Evolutionary conservation across 768 basidiomycete species (phyloP), one percentile per base, ranked within the genome.

Genomic region (Boletus pseudo-olivaceus): DNA sequence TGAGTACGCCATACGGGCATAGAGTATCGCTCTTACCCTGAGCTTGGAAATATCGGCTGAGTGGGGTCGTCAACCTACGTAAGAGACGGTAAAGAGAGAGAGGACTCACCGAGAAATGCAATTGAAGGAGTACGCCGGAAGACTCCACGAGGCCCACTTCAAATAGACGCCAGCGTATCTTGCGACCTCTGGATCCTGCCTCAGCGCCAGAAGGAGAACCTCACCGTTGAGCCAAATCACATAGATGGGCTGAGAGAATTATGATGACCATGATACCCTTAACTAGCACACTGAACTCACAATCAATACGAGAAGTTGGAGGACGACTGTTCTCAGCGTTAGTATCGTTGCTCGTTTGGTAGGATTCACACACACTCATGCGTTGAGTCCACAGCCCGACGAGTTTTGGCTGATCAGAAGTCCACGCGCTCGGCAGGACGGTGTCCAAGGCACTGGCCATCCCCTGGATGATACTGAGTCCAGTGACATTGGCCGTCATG

Each of bases 391-490:
- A 96, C 2, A 96, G 77, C 4, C 94, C 94, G 12, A 98, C 93
- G 0, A 92, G 76, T 5, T 85, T 76, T 0, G 95, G 96, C 26
- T 90, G 83, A 4, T 81, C 66, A 3, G 92, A 93, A 0, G 97
- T 95, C 93, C 90, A 99, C 10, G 96, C 94, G 39, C 90, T 83
- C 0, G 97, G 96, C 2, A 98, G 81, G 65, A 99, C 80, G 0
- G 96, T 95, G 67, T 99, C 97, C 32, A 99, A 81, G 0, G 92
- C 87, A 54, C 87, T 88, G 20, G 84, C 76, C 61, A 96, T 84
- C 7, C 93, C 93, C 61, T 89, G 88, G 14, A 94, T 77, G 50
- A 96, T 84, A 58, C 88, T 89, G 37, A 75, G 57, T 27, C 68
- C 68, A 34, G 61, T 61, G 5, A 86, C 82, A 49, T 80, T 85